Base-by-base conservation (phyloP, 148 eudicot species). In the Arctostaphylos glauca region DNA sequence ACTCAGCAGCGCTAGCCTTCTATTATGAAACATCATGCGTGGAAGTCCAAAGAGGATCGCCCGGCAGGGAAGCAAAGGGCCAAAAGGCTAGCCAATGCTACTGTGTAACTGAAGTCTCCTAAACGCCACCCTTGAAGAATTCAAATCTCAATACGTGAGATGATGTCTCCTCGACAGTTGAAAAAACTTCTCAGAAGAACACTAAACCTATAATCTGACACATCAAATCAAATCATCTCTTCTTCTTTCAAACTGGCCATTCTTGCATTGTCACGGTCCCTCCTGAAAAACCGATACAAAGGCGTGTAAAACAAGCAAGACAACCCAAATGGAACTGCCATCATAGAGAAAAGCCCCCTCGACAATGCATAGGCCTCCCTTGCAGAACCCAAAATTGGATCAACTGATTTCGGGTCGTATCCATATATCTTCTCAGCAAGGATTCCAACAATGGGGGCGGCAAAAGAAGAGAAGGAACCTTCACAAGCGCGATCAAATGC, bases 401-500 rank as follows among this genome's bases (percentile, higher is more conserved):
- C 85, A 44, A 94, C 93, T 0, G 95, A 83, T 83, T 92, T 93
- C 2, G 92, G 58, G 81, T 96, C 87, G 50, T 96, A 96, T 6
- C 99, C 98, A 59, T 93, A 96, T 5, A 96, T 86, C 88, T 91
- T 93, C 87, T 96, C 98, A 2, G 98, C 87, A 7, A 96, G 89
- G 67, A 96, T 93, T 43, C 99, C 99, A 10, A 96, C 99, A 66
- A 96, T 58, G 13, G 99, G 99, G 75, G 99, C 95, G 19, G 99
- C 99, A 80, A 96, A 93, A 4, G 99, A 94, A n/a, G 99, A 92
- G 85, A 96, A 92, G 14, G 98, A 94, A 0, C 87, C 98, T 68
- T 96, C 99, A 80, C 90, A 93, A 8, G 99, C 97, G 2, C 99
- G 94, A 82, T 96, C 97, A 84, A 96, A 96, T 53, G 99, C 97